These are phyloP conservation scores for Backusella tuberculispora DNA, from an alignment of 192 early-diverging fungal species.

Conservation along the genomic window DNA sequence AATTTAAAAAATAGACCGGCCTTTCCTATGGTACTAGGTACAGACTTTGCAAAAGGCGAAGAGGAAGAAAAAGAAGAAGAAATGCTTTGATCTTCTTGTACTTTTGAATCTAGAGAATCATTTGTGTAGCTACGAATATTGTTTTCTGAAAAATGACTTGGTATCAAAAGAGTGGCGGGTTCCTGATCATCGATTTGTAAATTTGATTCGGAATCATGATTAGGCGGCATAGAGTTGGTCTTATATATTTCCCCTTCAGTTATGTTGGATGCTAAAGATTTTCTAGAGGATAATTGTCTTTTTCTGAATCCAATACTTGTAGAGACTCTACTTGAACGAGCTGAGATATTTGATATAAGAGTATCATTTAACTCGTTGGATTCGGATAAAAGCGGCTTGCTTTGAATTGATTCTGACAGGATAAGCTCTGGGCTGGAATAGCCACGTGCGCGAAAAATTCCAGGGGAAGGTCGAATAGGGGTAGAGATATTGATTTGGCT, in stretches of 20 bases:
- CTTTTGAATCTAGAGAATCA: neutral
- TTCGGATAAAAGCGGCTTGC: neutral
- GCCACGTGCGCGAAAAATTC: constrained; percentile 9
- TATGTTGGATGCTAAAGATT: neutral
- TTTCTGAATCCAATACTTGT: neutral
- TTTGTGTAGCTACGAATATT: neutral
- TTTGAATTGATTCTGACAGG: neutral
- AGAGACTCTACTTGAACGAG: neutral
- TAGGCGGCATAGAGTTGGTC: neutral
- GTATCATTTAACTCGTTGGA: neutral
- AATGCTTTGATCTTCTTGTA: neutral
- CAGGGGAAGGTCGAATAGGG: neutral
- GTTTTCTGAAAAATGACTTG: constrained; percentile 1
- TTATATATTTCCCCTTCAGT: neutral
- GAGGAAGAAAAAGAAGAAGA: neutral
- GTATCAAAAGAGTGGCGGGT: neutral
- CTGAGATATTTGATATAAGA: neutral
- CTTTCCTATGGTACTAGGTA: neutral
- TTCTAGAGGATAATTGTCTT: neutral
- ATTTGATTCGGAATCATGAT: constrained; percentile 8
- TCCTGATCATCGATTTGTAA: neutral
- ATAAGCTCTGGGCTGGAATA: neutral
- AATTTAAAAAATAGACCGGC: neutral
- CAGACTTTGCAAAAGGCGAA: neutral
- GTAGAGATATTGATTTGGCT: neutral